A percentile compares a stretch with the other conserved stretches of the same genome.
Evolutionary conservation across 768 basidiomycete species (phyloP).

Genomic region (Naganishia randhawae): DNA sequence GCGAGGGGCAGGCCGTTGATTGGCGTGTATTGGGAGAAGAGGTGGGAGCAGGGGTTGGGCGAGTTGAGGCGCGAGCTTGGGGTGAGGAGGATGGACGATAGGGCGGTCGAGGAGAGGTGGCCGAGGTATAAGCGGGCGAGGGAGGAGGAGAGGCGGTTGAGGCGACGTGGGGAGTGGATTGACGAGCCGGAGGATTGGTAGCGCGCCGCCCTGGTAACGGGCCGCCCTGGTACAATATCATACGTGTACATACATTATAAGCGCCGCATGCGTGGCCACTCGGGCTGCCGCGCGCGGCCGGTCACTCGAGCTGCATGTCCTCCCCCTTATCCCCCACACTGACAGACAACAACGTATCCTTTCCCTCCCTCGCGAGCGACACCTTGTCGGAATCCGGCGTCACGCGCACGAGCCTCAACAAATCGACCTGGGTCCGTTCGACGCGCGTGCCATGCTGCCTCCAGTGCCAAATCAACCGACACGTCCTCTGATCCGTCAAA

Average conservation of each 20-base stretch:
- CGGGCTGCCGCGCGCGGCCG: no score
- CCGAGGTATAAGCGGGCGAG: constrained; percentile 65
- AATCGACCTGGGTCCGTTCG: constrained; percentile 37
- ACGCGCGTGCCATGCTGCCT: constrained; percentile 38
- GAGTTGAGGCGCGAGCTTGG: constrained; percentile 83
- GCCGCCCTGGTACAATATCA: not conserved
- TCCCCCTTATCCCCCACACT: not conserved
- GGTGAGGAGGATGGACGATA: constrained; percentile 54
- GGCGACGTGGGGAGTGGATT: constrained; percentile 44
- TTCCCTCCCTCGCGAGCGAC: constrained; percentile 19
- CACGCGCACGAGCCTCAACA: constrained; percentile 31
- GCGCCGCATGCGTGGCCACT: no score
- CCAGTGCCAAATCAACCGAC: constrained; percentile 43
- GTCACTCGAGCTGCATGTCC: constrained; percentile 1
- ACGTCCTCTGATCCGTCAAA: constrained; percentile 45
- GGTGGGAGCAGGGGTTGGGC: constrained; percentile 78
- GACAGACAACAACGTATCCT: constrained; percentile 15
- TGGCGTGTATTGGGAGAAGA: constrained; percentile 90
- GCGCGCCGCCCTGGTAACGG: not conserved
- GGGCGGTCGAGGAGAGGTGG: constrained; percentile 69
- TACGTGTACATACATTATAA: not conserved
- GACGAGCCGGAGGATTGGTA: constrained; percentile 48
- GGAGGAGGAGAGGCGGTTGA: constrained; percentile 61
- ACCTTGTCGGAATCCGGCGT: not conserved
- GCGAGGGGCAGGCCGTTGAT: constrained; percentile 66